phyloP scores from a whole-genome alignment of 164 flowering plant species.

The Chloranthus sessilifolius region DNA sequence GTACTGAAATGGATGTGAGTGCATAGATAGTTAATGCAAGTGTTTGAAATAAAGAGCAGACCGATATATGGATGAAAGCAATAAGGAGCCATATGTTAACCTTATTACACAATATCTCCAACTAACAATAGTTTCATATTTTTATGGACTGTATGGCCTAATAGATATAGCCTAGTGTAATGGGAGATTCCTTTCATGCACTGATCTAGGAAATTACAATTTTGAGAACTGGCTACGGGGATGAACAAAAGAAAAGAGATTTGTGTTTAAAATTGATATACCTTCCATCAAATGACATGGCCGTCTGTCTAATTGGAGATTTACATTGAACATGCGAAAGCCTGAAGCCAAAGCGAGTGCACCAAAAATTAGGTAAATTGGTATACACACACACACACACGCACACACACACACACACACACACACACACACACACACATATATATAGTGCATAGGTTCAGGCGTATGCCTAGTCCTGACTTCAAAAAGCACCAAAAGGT shows the following conservation, averaged over 20 bases:
- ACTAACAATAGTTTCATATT: too few relatives aligned
- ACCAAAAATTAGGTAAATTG: neutral
- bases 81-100: neutral
- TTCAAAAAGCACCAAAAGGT: too few relatives aligned
- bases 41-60: neutral
- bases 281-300: slow-evolving; percentile 98
- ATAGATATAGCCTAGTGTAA: neutral
- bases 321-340: slow-evolving; percentile 78
- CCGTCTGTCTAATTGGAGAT: slow-evolving; percentile 91
- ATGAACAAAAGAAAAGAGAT: neutral
- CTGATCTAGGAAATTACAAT: neutral
- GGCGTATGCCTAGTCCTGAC: too few relatives aligned
- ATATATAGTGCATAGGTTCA: too few relatives aligned
- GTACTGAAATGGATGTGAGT: slow-evolving; percentile 45
- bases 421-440: too few relatives aligned
- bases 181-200: neutral
- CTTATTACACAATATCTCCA: too few relatives aligned
- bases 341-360: slow-evolving; percentile 31
- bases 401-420: too few relatives aligned
- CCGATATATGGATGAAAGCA: neutral
- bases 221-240: neutral
- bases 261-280: slow-evolving; percentile 12
- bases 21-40: neutral
- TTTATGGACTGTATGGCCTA: too few relatives aligned
- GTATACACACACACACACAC: too few relatives aligned